A percentile compares a stretch with the other conserved stretches of the same genome.
phyloP scores from a whole-genome alignment of 2,329 filamentous ascomycete genomes.

The Corniculantispora saksenae region DNA sequence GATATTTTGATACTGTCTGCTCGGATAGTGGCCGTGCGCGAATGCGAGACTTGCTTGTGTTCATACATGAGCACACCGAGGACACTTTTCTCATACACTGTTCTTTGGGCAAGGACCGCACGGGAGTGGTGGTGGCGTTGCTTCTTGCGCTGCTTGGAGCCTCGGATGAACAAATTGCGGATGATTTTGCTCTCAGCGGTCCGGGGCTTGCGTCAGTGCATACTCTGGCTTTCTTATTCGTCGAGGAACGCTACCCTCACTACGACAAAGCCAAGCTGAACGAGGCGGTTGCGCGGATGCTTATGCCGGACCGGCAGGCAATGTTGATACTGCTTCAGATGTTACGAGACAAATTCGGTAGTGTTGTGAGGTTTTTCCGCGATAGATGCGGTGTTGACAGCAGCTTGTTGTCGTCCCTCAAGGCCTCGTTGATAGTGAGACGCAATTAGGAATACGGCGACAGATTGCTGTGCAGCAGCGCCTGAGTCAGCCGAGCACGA shows the following conservation, averaged over 20 bases:
- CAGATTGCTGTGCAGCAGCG: neutral
- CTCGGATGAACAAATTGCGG: too few species aligned
- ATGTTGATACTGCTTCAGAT: conserved; percentile 18
- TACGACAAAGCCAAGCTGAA: neutral
- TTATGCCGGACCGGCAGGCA: conserved; percentile 10
- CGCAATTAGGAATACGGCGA: neutral
- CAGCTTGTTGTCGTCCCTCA: neutral
- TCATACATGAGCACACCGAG: too few species aligned
- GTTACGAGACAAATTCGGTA: conserved; percentile 19
- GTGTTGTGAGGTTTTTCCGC: conserved; percentile 17
- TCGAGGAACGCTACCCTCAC: neutral
- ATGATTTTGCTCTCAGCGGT: neutral
- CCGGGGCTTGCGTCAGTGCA: neutral
- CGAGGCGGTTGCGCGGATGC: neutral
- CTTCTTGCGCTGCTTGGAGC: too few species aligned
- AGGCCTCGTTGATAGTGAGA: neutral
- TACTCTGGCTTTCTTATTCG: neutral
- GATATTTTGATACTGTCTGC: too few species aligned
- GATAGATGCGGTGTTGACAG: conserved; percentile 12
- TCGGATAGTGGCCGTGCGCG: too few species aligned
- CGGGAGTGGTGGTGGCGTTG: too few species aligned
- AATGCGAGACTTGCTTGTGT: too few species aligned
- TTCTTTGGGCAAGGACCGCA: too few species aligned
- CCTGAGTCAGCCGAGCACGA: too few species aligned
- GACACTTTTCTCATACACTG: too few species aligned